Evolutionary conservation across 2,329 filamentous ascomycete species (phyloP).

Genomic region (Exophiala mesophila): DNA sequence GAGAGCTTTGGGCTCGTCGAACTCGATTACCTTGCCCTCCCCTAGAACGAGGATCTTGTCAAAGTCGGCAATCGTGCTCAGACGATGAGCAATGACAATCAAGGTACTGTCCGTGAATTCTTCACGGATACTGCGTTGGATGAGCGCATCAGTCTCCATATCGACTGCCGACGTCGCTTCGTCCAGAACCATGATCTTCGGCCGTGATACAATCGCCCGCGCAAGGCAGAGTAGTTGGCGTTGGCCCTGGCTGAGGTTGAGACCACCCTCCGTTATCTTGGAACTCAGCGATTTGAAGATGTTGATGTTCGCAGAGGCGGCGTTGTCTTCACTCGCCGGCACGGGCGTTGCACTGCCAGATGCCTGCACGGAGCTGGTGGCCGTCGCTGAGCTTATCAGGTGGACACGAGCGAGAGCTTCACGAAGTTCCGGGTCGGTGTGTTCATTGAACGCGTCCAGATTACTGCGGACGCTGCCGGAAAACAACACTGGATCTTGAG

Average conservation of each 20-base stretch:
- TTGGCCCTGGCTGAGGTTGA: constrained; percentile 72
- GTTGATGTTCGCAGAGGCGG: constrained; percentile 52
- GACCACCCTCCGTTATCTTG: constrained; percentile 64
- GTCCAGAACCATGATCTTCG: constrained; percentile 74
- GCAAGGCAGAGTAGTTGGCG: constrained; percentile 71
- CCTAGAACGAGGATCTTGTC: constrained; percentile 68
- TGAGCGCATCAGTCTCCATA: constrained; percentile 68
- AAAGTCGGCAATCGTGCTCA: constrained; percentile 73
- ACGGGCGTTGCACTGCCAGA: constrained; percentile 23
- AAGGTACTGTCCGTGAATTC: constrained; percentile 66
- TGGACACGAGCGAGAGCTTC: constrained; percentile 68
- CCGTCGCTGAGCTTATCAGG: constrained; percentile 48
- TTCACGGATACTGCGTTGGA: constrained; percentile 67
- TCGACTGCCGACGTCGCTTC: constrained; percentile 76
- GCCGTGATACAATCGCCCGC: constrained; percentile 64
- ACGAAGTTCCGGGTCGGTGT: constrained; percentile 63
- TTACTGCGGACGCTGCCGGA: constrained; percentile 72
- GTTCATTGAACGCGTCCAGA: constrained; percentile 69
- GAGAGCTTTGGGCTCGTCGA: constrained; percentile 59
- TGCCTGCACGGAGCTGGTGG: constrained; percentile 17
- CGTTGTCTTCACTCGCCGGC: constrained; percentile 18
- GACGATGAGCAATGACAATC: constrained; percentile 68
- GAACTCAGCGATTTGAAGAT: constrained; percentile 60
- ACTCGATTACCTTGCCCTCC: constrained; percentile 62
- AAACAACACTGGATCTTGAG: constrained; percentile 77